A percentile compares a stretch with the other conserved stretches of the same genome.
These are phyloP conservation scores for Taphrina betulina DNA, from an alignment of 1,139 yeast genomes.

Conservation along the genomic window DNA sequence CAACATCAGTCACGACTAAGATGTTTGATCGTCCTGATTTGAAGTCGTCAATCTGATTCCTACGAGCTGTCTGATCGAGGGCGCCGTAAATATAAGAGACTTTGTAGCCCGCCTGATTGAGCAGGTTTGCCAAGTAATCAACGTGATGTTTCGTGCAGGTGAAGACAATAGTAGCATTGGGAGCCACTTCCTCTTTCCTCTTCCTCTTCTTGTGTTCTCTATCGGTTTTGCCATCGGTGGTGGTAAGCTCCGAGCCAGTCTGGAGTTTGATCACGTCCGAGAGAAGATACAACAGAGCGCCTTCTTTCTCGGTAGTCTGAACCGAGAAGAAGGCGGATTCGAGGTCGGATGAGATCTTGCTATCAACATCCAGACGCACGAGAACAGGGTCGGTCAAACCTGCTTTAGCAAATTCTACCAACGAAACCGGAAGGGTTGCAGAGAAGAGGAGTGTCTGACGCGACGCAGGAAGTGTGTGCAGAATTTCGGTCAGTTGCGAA, in stretches of 20 bases:
- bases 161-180: conserved; percentile 82
- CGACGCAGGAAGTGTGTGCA: conserved; percentile 74
- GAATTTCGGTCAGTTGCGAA: conserved; percentile 85
- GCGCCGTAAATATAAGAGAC: conserved; percentile 91
- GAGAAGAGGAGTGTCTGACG: conserved; percentile 89
- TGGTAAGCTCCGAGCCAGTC: conserved; percentile 52
- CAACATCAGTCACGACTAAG: conserved; percentile 95
- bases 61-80: conserved; percentile 91
- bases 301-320: conserved; percentile 85
- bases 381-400: conserved; percentile 89
- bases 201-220: conserved; percentile 53
- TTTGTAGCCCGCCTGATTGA: conserved; percentile 77
- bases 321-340: conserved; percentile 86
- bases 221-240: conserved; percentile 36
- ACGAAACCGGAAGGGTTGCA: conserved; percentile 88
- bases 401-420: conserved; percentile 96
- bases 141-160: conserved; percentile 98
- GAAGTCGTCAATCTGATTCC: conserved; percentile 80
- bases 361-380: conserved; percentile 87
- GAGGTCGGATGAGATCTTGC: conserved; percentile 81
- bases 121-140: conserved; percentile 72
- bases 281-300: conserved; percentile 68
- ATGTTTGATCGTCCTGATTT: conserved; percentile 77
- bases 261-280: conserved; percentile 88
- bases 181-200: conserved; percentile 80